Conservation (phyloP, 2,329 filamentous ascomycete species). For the Parastagonospora avenae region DNA sequence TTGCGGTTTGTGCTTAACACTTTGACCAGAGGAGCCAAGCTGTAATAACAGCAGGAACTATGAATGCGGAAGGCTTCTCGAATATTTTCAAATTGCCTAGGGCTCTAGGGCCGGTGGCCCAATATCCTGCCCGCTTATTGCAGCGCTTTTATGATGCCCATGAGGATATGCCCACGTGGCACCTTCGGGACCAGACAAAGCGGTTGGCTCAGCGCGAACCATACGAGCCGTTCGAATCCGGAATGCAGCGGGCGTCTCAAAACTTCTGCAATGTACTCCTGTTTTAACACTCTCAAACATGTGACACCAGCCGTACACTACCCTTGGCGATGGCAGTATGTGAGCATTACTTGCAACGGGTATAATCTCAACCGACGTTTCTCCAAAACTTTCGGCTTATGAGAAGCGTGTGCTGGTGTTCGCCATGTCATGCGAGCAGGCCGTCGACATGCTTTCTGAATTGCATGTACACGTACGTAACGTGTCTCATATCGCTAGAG, state of each 20-base stretch:
- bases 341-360: background rate
- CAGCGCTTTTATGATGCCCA: slow-evolving; percentile 16
- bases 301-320: no score
- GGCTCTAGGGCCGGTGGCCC: slow-evolving; percentile 32
- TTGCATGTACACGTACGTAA: no score
- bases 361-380: background rate
- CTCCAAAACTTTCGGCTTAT: no score
- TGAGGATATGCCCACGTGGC: slow-evolving; percentile 11
- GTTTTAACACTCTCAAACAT: slow-evolving; percentile 12
- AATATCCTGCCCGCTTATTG: slow-evolving; percentile 29
- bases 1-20: slow-evolving; percentile 26
- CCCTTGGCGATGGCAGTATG: slow-evolving; percentile 5
- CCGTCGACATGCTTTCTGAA: no score
- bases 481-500: no score
- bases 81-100: slow-evolving; percentile 25
- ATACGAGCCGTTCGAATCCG: slow-evolving; percentile 22
- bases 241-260: slow-evolving; percentile 13
- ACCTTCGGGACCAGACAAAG: slow-evolving; percentile 19
- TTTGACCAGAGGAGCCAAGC: slow-evolving; percentile 15
- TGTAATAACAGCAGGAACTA: slow-evolving; percentile 11
- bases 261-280: slow-evolving; percentile 15
- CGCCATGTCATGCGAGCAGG: no score
- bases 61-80: slow-evolving; percentile 34
- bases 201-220: slow-evolving; percentile 20
- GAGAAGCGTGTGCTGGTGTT: no score